These are phyloP conservation scores for Tolypocladium pustulatum DNA, from an alignment of 2,329 filamentous ascomycete species.

Conservation along the genomic window DNA sequence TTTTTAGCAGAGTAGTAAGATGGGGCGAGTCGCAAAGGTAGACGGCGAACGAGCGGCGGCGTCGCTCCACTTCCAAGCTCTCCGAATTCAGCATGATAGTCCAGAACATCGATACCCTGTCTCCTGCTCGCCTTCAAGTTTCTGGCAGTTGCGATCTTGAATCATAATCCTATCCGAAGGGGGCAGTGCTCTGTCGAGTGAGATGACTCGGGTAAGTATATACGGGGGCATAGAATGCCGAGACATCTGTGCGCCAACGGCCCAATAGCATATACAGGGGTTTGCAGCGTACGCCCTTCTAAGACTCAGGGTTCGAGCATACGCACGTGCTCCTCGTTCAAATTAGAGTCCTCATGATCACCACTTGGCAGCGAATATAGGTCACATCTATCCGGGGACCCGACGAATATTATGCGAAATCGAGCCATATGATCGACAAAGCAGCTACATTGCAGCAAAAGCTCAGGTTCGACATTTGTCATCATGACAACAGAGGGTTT, in stretches of 20 bases:
- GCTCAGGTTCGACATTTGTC: no score
- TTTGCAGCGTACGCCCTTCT: neutral
- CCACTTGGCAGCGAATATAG: neutral
- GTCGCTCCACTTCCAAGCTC: neutral
- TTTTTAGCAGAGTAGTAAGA: neutral
- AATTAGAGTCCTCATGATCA: neutral
- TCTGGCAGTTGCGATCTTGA: neutral
- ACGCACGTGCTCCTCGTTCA: neutral
- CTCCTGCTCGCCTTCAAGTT: neutral
- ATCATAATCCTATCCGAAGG: neutral
- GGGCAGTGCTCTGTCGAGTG: neutral
- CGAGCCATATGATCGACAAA: neutral
- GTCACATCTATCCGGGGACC: neutral
- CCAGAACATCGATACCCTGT: neutral
- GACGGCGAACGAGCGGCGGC: neutral
- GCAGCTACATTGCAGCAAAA: neutral
- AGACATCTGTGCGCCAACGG: neutral
- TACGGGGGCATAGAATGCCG: neutral
- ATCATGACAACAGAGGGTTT: no score
- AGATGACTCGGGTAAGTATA: neutral
- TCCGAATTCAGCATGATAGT: neutral
- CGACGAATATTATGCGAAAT: neutral
- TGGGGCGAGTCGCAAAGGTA: neutral
- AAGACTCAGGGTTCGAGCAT: neutral
- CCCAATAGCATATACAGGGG: neutral